Percentiles rank a stretch among this genome's conserved stretches.
phyloP scores from a whole-genome alignment of 768 basidiomycete genomes.

The Leccinum disarticulatum region DNA sequence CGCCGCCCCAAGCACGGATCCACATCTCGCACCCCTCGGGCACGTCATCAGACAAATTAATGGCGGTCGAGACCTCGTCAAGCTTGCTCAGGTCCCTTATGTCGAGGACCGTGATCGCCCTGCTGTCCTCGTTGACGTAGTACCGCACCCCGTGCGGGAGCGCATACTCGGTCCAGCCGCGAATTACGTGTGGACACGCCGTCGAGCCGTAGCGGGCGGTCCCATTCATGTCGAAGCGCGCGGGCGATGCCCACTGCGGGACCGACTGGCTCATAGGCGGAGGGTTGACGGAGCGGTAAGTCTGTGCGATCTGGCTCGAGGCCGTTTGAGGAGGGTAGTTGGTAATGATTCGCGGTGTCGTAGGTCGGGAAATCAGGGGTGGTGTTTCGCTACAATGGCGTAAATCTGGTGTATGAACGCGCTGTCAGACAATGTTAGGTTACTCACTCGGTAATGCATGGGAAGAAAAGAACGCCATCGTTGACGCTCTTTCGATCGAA shows the following conservation, averaged over 20 bases:
- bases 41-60: slow-evolving; percentile 30
- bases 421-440: neutral
- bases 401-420: neutral
- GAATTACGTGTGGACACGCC: slow-evolving; percentile 23
- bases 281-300: slow-evolving; percentile 22
- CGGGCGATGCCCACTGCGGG: slow-evolving; percentile 29
- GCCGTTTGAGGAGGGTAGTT: slow-evolving; percentile 16
- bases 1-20: too few species aligned
- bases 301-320: slow-evolving; percentile 24
- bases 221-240: slow-evolving; percentile 28
- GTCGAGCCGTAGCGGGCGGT: slow-evolving; percentile 34
- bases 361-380: slow-evolving; percentile 46
- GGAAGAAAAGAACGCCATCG: slow-evolving; percentile 12
- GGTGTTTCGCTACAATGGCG: slow-evolving; percentile 46
- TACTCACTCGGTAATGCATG: slow-evolving; percentile 28
- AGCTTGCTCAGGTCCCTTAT: slow-evolving; percentile 53
- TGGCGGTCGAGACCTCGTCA: slow-evolving; percentile 37
- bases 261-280: slow-evolving; percentile 27
- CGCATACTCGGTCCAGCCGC: slow-evolving; percentile 75
- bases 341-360: slow-evolving; percentile 31
- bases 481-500: slow-evolving; percentile 18
- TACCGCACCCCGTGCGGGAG: slow-evolving; percentile 75
- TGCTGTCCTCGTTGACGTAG: slow-evolving; percentile 62
- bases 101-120: slow-evolving; percentile 70
- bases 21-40: slow-evolving; percentile 59